Evolutionary conservation across 345 rosid species (phyloP).

Genomic region (Hypericum androsaemum): DNA sequence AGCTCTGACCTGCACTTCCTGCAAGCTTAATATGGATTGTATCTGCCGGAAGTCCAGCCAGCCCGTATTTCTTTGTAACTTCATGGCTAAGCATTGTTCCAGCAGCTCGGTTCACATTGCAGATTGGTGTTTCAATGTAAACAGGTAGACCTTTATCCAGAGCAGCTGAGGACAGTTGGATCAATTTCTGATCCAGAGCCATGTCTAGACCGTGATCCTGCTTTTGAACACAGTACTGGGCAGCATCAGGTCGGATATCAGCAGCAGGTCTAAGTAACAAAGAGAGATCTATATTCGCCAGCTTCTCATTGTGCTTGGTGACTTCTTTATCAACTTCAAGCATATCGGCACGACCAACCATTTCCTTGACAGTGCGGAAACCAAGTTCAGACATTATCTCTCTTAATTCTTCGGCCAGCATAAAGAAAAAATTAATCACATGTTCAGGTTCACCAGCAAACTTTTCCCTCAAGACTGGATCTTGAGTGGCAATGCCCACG

Average conservation of each 20-base stretch:
- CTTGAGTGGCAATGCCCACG: conserved; percentile 99
- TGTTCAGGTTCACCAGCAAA: conserved; percentile 99
- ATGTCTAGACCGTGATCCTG: conserved; percentile 96
- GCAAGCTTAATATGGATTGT: conserved; percentile 74
- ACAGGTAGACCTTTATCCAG: conserved; percentile 76
- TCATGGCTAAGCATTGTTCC: conserved; percentile 99
- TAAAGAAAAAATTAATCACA: conserved; percentile 92
- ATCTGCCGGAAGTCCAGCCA: conserved; percentile 79
- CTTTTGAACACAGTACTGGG: conserved; percentile 82
- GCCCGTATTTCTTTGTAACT: conserved; percentile 75
- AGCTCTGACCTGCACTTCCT: conserved; percentile 99
- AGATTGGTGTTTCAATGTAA: conserved; percentile 62
- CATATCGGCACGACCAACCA: conserved; percentile 99
- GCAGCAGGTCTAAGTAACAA: conserved; percentile 85
- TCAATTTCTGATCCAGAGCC: conserved; percentile 81
- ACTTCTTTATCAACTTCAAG: conserved; percentile 95
- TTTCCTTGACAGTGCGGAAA: conserved; percentile 67
- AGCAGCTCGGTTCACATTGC: conserved; percentile 96
- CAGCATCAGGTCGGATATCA: conserved; percentile 88
- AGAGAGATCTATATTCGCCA: conserved; percentile 83
- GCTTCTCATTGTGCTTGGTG: conserved; percentile 60
- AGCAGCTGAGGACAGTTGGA: conserved; percentile 57
- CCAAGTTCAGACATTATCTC: conserved; percentile 96
- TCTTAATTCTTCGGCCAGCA: conserved; percentile 97
- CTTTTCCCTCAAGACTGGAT: conserved; percentile 94